A percentile compares a stretch with the other conserved stretches of the same genome.
These are phyloP conservation scores for Ogataea zsoltii DNA, from an alignment of 805 yeast genomes.

Conservation along the genomic window DNA sequence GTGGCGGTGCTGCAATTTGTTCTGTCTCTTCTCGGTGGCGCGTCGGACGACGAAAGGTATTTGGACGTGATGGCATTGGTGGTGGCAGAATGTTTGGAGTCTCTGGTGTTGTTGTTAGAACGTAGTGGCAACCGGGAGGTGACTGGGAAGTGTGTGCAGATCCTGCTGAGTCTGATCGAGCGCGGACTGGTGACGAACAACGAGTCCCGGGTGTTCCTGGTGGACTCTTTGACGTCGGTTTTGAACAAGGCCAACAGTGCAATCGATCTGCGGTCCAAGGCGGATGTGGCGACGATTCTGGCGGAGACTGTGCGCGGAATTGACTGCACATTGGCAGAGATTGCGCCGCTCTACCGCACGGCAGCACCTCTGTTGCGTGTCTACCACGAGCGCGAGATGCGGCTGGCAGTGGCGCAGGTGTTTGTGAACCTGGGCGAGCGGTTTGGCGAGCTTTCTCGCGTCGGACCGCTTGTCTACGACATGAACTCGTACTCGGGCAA, in stretches of 20 bases:
- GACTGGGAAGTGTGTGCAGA: constrained; percentile 51
- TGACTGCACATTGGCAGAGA: constrained; percentile 53
- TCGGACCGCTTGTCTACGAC: constrained; percentile 56
- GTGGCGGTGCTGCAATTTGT: constrained; percentile 56
- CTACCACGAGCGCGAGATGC: constrained; percentile 59
- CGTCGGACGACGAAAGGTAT: constrained; percentile 43
- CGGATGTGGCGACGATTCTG: constrained; percentile 57
- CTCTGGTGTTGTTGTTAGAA: constrained; percentile 51
- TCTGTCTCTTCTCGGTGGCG: constrained; percentile 42
- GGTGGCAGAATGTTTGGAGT: constrained; percentile 54
- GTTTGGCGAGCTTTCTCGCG: constrained; percentile 42
- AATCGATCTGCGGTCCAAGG: constrained; percentile 52
- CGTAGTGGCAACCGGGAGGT: constrained; percentile 44
- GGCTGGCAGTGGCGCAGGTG: constrained; percentile 61
- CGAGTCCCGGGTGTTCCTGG: constrained; percentile 51
- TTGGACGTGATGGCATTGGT: constrained; percentile 53
- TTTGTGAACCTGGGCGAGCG: constrained; percentile 59
- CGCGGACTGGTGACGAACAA: constrained; percentile 58
- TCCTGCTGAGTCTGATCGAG: constrained; percentile 53
- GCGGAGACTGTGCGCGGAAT: constrained; percentile 53
- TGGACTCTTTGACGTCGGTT: constrained; percentile 58
- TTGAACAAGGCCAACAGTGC: constrained; percentile 58
- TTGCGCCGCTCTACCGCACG: constrained; percentile 35
- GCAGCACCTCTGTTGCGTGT: constrained; percentile 50
- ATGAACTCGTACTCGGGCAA: constrained; percentile 67